Percentiles rank a stretch among this genome's conserved stretches.
Conservation (phyloP, 2,329 filamentous ascomycete genomes). For the Fragosphaeria purpurea region DNA sequence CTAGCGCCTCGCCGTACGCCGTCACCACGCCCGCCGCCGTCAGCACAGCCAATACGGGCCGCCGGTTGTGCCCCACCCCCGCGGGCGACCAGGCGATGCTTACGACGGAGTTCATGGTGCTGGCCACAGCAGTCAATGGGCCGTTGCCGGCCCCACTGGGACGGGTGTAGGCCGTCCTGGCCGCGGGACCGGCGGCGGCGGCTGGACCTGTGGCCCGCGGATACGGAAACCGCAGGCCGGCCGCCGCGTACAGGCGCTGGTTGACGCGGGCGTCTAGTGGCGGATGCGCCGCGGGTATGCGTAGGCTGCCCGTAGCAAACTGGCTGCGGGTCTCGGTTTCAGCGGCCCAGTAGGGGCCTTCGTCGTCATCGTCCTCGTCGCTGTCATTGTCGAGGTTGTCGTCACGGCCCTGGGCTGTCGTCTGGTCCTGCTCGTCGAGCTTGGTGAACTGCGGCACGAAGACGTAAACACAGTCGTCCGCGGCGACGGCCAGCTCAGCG, state of each 20-base stretch:
- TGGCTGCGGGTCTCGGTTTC: slow-evolving; percentile 18
- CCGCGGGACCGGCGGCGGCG: neutral
- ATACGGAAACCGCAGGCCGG: slow-evolving; percentile 13
- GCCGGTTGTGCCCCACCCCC: slow-evolving; percentile 44
- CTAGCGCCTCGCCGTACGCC: slow-evolving; percentile 37
- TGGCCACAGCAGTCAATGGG: slow-evolving; percentile 36
- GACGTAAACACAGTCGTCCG: slow-evolving; percentile 44
- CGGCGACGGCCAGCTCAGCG: slow-evolving; percentile 44
- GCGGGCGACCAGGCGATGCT: slow-evolving; percentile 46
- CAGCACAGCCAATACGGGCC: slow-evolving; percentile 41
- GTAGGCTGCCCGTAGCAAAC: slow-evolving; percentile 23
- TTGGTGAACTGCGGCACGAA: slow-evolving; percentile 37
- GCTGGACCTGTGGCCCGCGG: no score
- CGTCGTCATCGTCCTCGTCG: slow-evolving; percentile 14
- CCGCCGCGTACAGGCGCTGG: slow-evolving; percentile 31
- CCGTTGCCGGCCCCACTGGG: slow-evolving; percentile 33
- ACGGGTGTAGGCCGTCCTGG: neutral
- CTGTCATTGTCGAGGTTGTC: slow-evolving; percentile 13
- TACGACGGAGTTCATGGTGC: slow-evolving; percentile 45
- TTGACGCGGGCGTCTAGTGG: slow-evolving; percentile 33
- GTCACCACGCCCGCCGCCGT: slow-evolving; percentile 40
- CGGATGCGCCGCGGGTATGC: slow-evolving; percentile 27
- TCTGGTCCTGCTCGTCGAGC: slow-evolving; percentile 13
- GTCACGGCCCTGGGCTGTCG: slow-evolving; percentile 16
- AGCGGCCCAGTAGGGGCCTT: neutral